Evolutionary conservation across 75 land plant species (phyloP).

Genomic region (Picea glauca): DNA sequence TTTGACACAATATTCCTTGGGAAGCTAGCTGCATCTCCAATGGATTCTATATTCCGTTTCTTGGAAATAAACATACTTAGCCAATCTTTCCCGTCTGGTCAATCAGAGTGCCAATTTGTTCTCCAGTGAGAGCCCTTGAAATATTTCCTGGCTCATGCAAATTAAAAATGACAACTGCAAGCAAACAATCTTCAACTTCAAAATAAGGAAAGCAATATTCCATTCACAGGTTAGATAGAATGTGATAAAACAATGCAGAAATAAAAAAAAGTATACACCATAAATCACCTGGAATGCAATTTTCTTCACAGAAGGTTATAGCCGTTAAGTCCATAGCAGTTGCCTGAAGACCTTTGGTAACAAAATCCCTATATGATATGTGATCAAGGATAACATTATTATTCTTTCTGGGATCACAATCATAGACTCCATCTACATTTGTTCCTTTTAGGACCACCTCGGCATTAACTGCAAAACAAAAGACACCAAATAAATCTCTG

Average conservation of each 20-base stretch:
- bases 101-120: slow-evolving; percentile 68
- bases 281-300: slow-evolving; percentile 47
- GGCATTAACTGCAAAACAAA: slow-evolving; percentile 56
- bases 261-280: background rate
- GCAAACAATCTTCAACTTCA: slow-evolving; percentile 3
- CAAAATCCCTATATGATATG: slow-evolving; percentile 52
- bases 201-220: background rate
- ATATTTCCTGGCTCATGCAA: slow-evolving; percentile 71
- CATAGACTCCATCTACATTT: slow-evolving; percentile 55
- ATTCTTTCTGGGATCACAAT: slow-evolving; percentile 33
- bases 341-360: slow-evolving; percentile 24
- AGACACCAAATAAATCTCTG: slow-evolving; percentile 1
- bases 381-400: slow-evolving; percentile 35
- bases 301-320: slow-evolving; percentile 46
- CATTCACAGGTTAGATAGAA: background rate
- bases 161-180: slow-evolving; percentile 74
- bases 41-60: background rate
- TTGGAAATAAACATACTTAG: slow-evolving; percentile 15
- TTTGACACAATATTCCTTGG: background rate
- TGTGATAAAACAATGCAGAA: background rate
- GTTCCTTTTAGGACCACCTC: slow-evolving; percentile 78
- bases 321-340: slow-evolving; percentile 46
- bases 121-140: slow-evolving; percentile 70
- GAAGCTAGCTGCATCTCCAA: background rate
- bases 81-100: slow-evolving; percentile 64